Evolutionary conservation across 345 rosid genomes (phyloP).

Genomic region (Gossypium thurberi): DNA sequence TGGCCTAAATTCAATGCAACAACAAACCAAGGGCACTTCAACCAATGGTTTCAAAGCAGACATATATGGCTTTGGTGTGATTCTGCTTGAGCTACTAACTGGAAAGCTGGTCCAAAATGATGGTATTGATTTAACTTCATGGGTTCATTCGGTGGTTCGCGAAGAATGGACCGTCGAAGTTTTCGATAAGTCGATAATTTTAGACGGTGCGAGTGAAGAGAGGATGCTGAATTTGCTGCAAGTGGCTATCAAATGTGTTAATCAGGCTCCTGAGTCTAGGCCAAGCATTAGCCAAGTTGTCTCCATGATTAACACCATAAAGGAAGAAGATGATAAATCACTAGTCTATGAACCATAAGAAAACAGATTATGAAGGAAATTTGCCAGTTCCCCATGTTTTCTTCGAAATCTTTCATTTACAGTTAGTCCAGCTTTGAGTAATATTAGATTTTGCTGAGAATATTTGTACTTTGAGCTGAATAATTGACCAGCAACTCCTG

Average conservation of each 20-base stretch:
- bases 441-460: background rate
- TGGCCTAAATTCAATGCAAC: background rate
- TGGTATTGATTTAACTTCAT: conserved; percentile 40
- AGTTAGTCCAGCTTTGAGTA: background rate
- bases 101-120: conserved; percentile 39
- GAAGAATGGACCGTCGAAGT: conserved; percentile 69
- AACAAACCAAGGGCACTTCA: background rate
- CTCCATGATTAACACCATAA: conserved; percentile 36
- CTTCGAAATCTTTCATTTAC: background rate
- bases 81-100: conserved; percentile 50
- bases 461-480: background rate
- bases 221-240: conserved; percentile 53
- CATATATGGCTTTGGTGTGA: conserved; percentile 40
- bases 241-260: conserved; percentile 51
- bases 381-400: background rate
- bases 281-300: conserved; percentile 39
- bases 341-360: conserved; percentile 19
- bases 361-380: background rate
- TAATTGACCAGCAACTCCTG: conserved; percentile 4
- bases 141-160: conserved; percentile 49
- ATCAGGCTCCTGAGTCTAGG: conserved; percentile 28
- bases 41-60: conserved; percentile 30
- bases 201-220: conserved; percentile 47
- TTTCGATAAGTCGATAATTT: conserved; percentile 41
- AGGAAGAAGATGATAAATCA: conserved; percentile 58